These are phyloP conservation scores for Sphagnum magellanicum DNA, from an alignment of 228 moss, liverwort and hornwort species.

Conservation along the genomic window DNA sequence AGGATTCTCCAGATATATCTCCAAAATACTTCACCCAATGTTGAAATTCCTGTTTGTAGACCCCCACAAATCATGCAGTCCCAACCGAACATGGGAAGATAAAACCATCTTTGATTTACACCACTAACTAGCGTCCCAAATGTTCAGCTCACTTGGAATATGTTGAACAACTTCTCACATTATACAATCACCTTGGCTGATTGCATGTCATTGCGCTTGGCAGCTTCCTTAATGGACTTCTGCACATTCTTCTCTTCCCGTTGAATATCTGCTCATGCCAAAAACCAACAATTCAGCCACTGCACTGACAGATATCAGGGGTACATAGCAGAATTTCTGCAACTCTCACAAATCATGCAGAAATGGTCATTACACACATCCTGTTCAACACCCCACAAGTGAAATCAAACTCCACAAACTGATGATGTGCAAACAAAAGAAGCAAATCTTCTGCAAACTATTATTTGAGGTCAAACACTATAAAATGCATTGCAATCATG, in stretches of 20 bases:
- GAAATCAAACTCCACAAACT: too few species aligned
- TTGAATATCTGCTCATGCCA: conserved; percentile 55
- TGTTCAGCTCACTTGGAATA: neutral
- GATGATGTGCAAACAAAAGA: too few species aligned
- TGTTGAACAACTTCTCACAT: neutral
- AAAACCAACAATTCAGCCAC: neutral
- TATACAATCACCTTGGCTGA: conserved; percentile 57
- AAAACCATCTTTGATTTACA: too few species aligned
- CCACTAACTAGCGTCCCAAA: neutral
- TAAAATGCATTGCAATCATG: too few species aligned
- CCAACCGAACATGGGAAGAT: too few species aligned
- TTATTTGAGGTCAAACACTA: too few species aligned
- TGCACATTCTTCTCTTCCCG: conserved; percentile 85
- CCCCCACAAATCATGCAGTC: too few species aligned
- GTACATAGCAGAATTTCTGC: too few species aligned
- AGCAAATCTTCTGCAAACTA: too few species aligned
- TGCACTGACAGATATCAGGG: neutral
- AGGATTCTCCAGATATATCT: neutral
- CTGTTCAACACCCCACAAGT: too few species aligned
- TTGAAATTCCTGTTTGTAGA: neutral
- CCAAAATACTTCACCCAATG: neutral
- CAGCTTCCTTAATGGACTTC: conserved; percentile 83
- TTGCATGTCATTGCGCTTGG: conserved; percentile 78
- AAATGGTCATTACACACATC: too few species aligned
- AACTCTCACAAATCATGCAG: too few species aligned